Conservation (phyloP, 305 asterid species). For the Fraxinus latifolia region DNA sequence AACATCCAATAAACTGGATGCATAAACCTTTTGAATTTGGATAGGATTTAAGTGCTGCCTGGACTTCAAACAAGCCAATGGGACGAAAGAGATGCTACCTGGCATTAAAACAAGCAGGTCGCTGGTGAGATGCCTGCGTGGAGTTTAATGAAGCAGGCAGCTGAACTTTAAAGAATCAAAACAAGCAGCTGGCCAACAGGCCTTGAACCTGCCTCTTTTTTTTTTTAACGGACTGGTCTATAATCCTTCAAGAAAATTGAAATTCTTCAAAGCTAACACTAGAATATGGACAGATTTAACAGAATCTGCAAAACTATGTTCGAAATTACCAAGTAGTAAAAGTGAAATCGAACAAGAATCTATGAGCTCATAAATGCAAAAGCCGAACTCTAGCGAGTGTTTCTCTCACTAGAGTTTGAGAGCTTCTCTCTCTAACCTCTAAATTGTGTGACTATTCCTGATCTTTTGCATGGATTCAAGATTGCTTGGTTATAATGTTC, state of each 20-base stretch:
- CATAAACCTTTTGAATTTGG: neutral
- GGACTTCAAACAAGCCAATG: neutral
- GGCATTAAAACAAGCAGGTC: neutral
- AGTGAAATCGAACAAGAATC: neutral
- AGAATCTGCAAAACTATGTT: neutral
- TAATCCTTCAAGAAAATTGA: neutral
- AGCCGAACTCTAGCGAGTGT: neutral
- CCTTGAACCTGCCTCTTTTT: neutral
- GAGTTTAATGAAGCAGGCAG: neutral
- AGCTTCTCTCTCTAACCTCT: neutral
- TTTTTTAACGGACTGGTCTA: neutral
- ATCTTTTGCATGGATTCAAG: neutral
- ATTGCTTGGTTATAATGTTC: slow-evolving; percentile 21
- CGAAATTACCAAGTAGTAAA: neutral
- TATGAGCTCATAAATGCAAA: neutral
- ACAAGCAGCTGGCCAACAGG: neutral
- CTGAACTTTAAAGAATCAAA: neutral
- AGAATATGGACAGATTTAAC: neutral
- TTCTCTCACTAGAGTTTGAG: neutral
- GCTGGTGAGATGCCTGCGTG: neutral
- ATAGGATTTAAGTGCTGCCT: neutral
- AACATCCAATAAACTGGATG: neutral
- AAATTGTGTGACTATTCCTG: neutral
- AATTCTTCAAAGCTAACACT: neutral
- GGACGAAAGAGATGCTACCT: neutral